Percentiles rank a stretch among this genome's conserved stretches.
These are phyloP conservation scores for Bipolaris cookei DNA, from an alignment of 2,329 filamentous ascomycete genomes.

Conservation along the genomic window DNA sequence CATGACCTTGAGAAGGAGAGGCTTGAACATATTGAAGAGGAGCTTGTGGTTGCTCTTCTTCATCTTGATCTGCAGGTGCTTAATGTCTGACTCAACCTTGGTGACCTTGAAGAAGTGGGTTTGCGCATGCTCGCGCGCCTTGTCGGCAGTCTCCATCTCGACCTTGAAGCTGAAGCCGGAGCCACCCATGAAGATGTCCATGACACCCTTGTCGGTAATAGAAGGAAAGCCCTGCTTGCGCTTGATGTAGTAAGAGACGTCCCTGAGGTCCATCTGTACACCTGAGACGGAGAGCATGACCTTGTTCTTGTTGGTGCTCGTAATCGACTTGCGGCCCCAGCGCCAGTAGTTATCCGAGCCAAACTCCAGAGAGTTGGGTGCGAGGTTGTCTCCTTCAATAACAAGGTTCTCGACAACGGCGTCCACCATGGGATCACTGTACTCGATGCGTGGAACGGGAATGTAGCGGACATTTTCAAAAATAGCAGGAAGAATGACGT, in stretches of 20 bases:
- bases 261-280: conserved; percentile 82
- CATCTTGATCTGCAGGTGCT: conserved; percentile 83
- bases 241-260: conserved; percentile 91
- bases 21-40: conserved; percentile 85
- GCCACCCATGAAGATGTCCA: conserved; percentile 86
- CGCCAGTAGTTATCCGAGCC: conserved; percentile 92
- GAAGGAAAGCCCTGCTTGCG: conserved; percentile 92
- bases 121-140: conserved; percentile 61
- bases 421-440: conserved; percentile 82
- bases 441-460: conserved; percentile 92
- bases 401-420: conserved; percentile 92
- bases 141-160: conserved; percentile 80
- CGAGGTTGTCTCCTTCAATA: conserved; percentile 94
- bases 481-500: conserved; percentile 81
- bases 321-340: conserved; percentile 87
- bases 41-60: conserved; percentile 96
- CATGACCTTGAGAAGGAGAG: conserved; percentile 81
- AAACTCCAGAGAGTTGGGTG: conserved; percentile 89
- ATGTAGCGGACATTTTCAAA: conserved; percentile 90
- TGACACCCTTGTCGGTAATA: conserved; percentile 84
- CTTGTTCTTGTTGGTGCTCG: conserved; percentile 81
- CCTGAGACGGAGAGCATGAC: conserved; percentile 86
- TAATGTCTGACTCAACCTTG: conserved; percentile 81
- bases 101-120: conserved; percentile 95
- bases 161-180: conserved; percentile 91